A percentile compares a stretch with the other conserved stretches of the same genome.
Conservation (phyloP, 768 basidiomycete genomes). For the Lyophyllum shimeji region DNA sequence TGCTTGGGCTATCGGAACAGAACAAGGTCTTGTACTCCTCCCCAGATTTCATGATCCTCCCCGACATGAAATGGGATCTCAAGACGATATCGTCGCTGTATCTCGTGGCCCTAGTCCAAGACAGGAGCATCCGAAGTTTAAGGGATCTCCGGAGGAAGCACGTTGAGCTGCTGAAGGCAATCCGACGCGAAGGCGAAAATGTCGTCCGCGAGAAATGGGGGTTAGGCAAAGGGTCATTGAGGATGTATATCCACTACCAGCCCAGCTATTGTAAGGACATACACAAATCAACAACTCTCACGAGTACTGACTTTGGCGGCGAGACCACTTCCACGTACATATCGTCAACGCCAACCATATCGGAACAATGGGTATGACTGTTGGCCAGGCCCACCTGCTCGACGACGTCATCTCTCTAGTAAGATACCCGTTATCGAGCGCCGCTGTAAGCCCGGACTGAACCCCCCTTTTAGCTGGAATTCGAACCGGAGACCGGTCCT, state of each 20-base stretch:
- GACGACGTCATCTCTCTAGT: conserved; percentile 92
- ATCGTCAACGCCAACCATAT: conserved; percentile 78
- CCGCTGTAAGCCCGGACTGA: background rate
- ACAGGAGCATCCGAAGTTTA: conserved; percentile 62
- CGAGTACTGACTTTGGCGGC: background rate
- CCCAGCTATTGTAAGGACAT: conserved; percentile 84
- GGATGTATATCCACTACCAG: conserved; percentile 93
- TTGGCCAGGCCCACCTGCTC: conserved; percentile 90
- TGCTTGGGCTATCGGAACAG: conserved; percentile 73
- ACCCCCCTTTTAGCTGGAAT: conserved; percentile 37
- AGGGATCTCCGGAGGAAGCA: conserved; percentile 74
- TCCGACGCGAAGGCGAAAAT: conserved; percentile 53
- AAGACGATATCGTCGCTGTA: conserved; percentile 77
- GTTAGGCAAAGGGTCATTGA: conserved; percentile 55
- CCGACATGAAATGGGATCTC: conserved; percentile 98
- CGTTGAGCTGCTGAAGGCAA: conserved; percentile 62
- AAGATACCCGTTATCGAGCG: conserved; percentile 13
- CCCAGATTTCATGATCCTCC: conserved; percentile 73
- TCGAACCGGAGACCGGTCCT: conserved; percentile 55
- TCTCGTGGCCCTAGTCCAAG: conserved; percentile 74
- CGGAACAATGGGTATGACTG: conserved; percentile 67
- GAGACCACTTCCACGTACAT: conserved; percentile 95
- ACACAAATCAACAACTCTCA: background rate
- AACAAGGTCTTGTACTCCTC: conserved; percentile 69
- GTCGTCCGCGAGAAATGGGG: conserved; percentile 67